Percentiles rank a stretch among this genome's conserved stretches.
Evolutionary conservation across 495 filamentous ascomycete genomes (phyloP).

Genomic region (Letharia columbiana): DNA sequence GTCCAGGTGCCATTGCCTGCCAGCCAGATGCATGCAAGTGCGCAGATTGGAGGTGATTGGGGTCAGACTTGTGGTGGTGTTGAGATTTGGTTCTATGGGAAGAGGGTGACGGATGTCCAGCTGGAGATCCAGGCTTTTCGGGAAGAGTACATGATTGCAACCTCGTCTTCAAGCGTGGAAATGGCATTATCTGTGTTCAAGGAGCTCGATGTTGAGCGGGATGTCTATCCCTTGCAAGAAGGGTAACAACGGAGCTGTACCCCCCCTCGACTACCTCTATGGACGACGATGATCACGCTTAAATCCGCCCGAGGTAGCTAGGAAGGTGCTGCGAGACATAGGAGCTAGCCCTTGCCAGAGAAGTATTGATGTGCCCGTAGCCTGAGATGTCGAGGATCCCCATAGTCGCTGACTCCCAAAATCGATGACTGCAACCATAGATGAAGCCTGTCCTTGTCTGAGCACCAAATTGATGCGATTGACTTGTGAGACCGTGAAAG

Average conservation of each 20-base stretch:
- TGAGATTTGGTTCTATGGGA: conserved; percentile 43
- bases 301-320: no score
- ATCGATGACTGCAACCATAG: neutral
- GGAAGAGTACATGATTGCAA: conserved; percentile 53
- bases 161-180: conserved; percentile 33
- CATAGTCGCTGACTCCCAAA: neutral
- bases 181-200: conserved; percentile 13
- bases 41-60: conserved; percentile 29
- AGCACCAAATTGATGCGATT: neutral
- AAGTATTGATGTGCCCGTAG: neutral
- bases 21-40: conserved; percentile 1
- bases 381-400: neutral
- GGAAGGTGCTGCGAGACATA: neutral
- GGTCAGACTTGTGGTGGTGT: conserved; percentile 45
- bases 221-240: conserved; percentile 21
- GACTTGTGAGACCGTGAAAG: neutral
- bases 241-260: neutral
- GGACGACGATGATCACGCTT: neutral
- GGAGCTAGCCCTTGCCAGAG: neutral
- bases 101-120: conserved; percentile 42
- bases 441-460: neutral
- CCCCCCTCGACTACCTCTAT: neutral
- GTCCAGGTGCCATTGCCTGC: conserved; percentile 47
- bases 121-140: conserved; percentile 56
- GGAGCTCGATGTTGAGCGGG: conserved; percentile 26